Evolutionary conservation across 108 stramenopile species (phyloP).

Genomic region (Stephanodiscus triporus): DNA sequence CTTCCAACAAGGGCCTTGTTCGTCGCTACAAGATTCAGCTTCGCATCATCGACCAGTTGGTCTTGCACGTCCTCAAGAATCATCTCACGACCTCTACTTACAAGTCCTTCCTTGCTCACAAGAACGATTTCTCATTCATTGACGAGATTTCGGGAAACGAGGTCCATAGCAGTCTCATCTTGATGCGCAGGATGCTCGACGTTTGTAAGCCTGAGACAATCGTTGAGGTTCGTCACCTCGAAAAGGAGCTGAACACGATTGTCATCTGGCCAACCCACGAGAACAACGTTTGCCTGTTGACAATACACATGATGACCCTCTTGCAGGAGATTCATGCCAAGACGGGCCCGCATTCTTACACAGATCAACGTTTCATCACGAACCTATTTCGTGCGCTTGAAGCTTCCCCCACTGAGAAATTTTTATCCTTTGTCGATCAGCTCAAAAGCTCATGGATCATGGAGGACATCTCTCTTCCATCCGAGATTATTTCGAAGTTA

Average conservation of each 20-base stretch:
- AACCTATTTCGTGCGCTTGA: background rate
- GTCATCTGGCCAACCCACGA: background rate
- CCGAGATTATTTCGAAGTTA: background rate
- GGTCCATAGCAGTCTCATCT: background rate
- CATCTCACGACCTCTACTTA: background rate
- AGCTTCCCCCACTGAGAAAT: background rate
- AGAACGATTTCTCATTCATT: background rate
- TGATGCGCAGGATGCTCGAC: background rate
- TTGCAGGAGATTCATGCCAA: constrained; percentile 2
- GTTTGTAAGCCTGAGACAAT: background rate
- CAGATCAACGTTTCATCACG: background rate
- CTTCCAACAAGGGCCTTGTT: background rate
- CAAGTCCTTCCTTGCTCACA: constrained; percentile 3
- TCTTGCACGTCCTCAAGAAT: background rate
- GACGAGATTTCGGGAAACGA: background rate
- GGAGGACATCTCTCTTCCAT: background rate
- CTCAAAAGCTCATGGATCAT: background rate
- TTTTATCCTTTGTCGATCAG: background rate
- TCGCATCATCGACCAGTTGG: background rate
- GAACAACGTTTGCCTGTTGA: background rate
- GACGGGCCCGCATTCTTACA: background rate
- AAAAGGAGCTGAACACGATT: background rate
- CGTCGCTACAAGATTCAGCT: constrained; percentile 10
- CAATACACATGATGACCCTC: background rate
- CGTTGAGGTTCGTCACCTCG: constrained; percentile 5